These are phyloP conservation scores for Atkinsonella texensis DNA, from an alignment of 2,329 filamentous ascomycete genomes.

Conservation along the genomic window DNA sequence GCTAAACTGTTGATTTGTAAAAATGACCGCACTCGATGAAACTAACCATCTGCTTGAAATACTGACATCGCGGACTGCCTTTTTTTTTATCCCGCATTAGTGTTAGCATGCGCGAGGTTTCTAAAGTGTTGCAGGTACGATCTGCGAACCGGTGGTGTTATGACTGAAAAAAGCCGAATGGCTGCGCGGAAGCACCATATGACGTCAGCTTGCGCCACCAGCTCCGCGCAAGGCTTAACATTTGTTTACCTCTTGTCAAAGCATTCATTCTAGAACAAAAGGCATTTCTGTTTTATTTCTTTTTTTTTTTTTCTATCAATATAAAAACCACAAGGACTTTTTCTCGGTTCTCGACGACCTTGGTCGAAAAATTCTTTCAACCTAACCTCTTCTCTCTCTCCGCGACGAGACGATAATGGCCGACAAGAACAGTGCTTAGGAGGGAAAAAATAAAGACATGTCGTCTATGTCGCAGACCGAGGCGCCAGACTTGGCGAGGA, in stretches of 20 bases:
- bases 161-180: neutral
- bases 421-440: neutral
- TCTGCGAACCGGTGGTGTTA: neutral
- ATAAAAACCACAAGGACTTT: neutral
- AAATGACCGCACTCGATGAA: too few species aligned
- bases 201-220: neutral
- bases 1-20: too few species aligned
- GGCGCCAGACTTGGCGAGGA: neutral
- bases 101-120: too few species aligned
- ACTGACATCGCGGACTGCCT: too few species aligned
- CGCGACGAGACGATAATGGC: neutral
- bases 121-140: neutral
- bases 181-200: neutral
- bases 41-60: too few species aligned
- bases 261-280: too few species aligned
- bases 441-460: conserved; percentile 8
- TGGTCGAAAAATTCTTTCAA: neutral
- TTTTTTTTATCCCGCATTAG: too few species aligned
- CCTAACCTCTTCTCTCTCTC: neutral
- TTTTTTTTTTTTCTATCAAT: neutral
- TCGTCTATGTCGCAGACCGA: conserved; percentile 9
- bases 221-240: too few species aligned
- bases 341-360: neutral
- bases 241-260: too few species aligned
- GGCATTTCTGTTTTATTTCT: neutral